These are phyloP conservation scores for Austroboletus novae-zelandiae DNA, from an alignment of 1,284 basidiomycete genomes.

Conservation along the genomic window DNA sequence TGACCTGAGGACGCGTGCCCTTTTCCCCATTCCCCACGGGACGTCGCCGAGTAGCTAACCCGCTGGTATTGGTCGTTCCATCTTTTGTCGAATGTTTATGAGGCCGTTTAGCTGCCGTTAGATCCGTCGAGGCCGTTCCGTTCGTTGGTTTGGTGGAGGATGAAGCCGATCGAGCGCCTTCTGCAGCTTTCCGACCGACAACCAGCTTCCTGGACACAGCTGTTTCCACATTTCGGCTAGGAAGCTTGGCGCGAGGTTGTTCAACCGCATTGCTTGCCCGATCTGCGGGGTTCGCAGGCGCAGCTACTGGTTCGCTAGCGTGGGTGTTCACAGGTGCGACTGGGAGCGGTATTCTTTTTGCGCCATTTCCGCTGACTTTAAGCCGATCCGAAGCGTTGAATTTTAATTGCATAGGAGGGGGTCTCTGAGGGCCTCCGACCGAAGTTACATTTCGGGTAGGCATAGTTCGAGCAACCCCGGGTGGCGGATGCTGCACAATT, in stretches of 20 bases:
- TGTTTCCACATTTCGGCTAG: slow-evolving; percentile 5
- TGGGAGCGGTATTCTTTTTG: slow-evolving; percentile 36
- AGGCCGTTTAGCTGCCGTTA: slow-evolving; percentile 7
- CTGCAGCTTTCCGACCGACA: slow-evolving; percentile 10
- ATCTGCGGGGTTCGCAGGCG: background rate
- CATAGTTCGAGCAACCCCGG: slow-evolving; percentile 6
- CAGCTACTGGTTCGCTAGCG: slow-evolving; percentile 4
- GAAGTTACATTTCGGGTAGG: slow-evolving; percentile 7
- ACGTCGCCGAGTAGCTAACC: slow-evolving; percentile 8
- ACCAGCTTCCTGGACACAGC: background rate
- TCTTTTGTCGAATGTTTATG: slow-evolving; percentile 13
- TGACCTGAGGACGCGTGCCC: slow-evolving; percentile 12
- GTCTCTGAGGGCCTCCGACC: slow-evolving; percentile 28
- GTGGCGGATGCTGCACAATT: slow-evolving; percentile 9
- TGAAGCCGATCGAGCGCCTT: slow-evolving; percentile 5
- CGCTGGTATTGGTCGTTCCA: slow-evolving; percentile 4
- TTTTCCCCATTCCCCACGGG: slow-evolving; percentile 7
- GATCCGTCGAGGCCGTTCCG: background rate
- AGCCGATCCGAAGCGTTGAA: slow-evolving; percentile 22
- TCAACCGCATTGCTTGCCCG: background rate
- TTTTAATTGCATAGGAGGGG: slow-evolving; percentile 26
- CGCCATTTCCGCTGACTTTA: slow-evolving; percentile 29
- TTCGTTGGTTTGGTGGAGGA: slow-evolving; percentile 10
- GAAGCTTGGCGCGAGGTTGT: slow-evolving; percentile 13
- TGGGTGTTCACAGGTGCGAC: slow-evolving; percentile 5